A percentile compares a stretch with the other conserved stretches of the same genome.
phyloP scores from a whole-genome alignment of 176 grass and related monocot genomes.

The Juncus inflexus region DNA sequence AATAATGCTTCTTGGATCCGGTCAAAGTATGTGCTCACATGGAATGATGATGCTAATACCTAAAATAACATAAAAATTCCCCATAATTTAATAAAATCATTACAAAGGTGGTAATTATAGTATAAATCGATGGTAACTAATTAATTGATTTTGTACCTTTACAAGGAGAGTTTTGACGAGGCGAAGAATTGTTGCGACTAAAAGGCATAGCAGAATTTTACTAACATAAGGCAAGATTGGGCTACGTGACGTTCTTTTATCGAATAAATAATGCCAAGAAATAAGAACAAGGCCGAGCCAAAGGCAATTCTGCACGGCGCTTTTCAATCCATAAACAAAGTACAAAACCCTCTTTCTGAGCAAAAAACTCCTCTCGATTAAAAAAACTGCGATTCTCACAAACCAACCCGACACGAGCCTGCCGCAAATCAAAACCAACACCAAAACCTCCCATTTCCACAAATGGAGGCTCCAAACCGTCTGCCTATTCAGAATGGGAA shows the following conservation, averaged over 20 bases:
- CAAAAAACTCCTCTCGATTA: conserved; percentile 82
- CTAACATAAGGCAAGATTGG: conserved; percentile 68
- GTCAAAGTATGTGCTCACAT: conserved; percentile 99
- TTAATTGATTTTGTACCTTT: conserved; percentile 40
- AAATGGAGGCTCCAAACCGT: conserved; percentile 62
- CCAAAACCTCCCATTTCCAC: conserved; percentile 92
- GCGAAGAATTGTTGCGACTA: conserved; percentile 64
- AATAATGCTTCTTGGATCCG: conserved; percentile 88
- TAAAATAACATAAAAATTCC: background rate
- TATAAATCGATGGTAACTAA: no score
- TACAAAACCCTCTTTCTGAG: conserved; percentile 87
- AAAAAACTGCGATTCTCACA: conserved; percentile 67
- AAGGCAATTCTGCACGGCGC: conserved; percentile 75
- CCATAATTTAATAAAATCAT: no score
- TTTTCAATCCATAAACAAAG: conserved; percentile 91
- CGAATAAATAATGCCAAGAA: conserved; percentile 73
- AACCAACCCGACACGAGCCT: conserved; percentile 88
- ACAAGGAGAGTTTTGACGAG: conserved; percentile 84
- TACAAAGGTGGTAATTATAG: no score
- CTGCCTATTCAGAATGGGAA: conserved; percentile 32
- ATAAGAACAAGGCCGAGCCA: conserved; percentile 85
- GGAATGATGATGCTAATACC: conserved; percentile 84
- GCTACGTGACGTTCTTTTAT: conserved; percentile 43
- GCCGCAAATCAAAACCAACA: conserved; percentile 86
- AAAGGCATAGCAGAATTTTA: conserved; percentile 77